These are phyloP conservation scores for Aspergillus neoniger DNA, from an alignment of 2,329 filamentous ascomycete genomes.

Conservation along the genomic window DNA sequence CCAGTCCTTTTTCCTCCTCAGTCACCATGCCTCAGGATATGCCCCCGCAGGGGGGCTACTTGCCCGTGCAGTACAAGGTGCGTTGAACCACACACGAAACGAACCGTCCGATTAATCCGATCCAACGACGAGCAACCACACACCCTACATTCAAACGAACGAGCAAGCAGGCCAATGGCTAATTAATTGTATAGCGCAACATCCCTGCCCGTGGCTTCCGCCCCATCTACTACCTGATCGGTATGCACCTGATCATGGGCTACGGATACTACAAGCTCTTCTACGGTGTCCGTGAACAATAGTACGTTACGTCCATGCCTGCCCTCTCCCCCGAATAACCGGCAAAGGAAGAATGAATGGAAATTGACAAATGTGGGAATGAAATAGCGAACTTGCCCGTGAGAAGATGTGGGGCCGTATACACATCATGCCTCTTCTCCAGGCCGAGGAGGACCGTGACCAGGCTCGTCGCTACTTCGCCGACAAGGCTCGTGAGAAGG, in stretches of 20 bases:
- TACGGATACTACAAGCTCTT: constrained; percentile 90
- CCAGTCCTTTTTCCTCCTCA: constrained; percentile 8
- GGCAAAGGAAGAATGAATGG: too few relatives aligned
- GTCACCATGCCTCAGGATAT: constrained; percentile 91
- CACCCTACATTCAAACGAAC: too few relatives aligned
- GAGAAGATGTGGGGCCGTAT: constrained; percentile 99
- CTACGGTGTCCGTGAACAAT: constrained; percentile 82
- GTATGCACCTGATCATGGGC: constrained; percentile 74
- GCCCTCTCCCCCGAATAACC: too few relatives aligned
- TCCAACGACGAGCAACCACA: too few relatives aligned
- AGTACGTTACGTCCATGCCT: constrained; percentile 59
- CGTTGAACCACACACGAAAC: constrained; percentile 30
- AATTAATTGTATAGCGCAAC: constrained; percentile 66
- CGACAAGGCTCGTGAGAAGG: constrained; percentile 86
- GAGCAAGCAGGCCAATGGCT: too few relatives aligned
- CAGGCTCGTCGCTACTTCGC: constrained; percentile 84
- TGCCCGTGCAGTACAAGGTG: constrained; percentile 95
- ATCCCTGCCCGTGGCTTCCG: constrained; percentile 88
- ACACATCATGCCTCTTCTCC: constrained; percentile 87
- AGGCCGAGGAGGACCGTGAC: constrained; percentile 96
- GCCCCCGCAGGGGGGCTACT: constrained; percentile 92
- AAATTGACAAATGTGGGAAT: not conserved
- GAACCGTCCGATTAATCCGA: not conserved
- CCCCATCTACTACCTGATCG: constrained; percentile 75
- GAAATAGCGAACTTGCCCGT: constrained; percentile 77